Conservation (phyloP, 352 stramenopile genomes). For the Chrysophaeum taylorii region DNA sequence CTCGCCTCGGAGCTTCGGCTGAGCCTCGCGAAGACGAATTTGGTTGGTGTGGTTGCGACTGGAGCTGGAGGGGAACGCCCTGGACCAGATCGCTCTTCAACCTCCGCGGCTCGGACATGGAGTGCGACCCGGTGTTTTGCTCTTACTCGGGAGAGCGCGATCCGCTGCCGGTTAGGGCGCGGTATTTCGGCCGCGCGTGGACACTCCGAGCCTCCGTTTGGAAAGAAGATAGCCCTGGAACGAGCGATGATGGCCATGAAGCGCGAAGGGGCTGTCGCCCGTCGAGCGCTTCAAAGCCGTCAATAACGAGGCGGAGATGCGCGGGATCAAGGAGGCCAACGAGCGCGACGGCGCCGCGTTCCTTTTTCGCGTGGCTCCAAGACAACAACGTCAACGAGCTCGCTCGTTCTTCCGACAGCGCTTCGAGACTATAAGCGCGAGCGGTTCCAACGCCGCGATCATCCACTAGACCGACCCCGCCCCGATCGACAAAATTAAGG, state of each 20-base stretch:
- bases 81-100: conserved; percentile 80
- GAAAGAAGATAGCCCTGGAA: too few species aligned
- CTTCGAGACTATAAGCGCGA: conserved; percentile 85
- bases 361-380: conserved; percentile 17
- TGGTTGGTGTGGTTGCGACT: too few species aligned
- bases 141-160: conserved; percentile 57
- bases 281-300: conserved; percentile 39
- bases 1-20: too few species aligned
- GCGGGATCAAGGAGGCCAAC: conserved; percentile 38
- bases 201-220: too few species aligned
- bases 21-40: too few species aligned
- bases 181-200: too few species aligned
- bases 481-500: conserved; percentile 40
- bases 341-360: not conserved
- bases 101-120: conserved; percentile 69
- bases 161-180: too few species aligned
- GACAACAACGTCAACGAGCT: conserved; percentile 10
- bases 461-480: conserved; percentile 61
- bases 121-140: conserved; percentile 75
- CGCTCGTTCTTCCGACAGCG: too few species aligned
- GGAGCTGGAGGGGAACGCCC: too few species aligned
- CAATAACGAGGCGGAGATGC: conserved; percentile 69
- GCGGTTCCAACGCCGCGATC: conserved; percentile 76
- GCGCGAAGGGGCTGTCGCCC: too few species aligned
- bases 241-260: too few species aligned